Evolutionary conservation across 2,329 filamentous ascomycete species (phyloP).

Genomic region (Colletotrichum orbiculare): DNA sequence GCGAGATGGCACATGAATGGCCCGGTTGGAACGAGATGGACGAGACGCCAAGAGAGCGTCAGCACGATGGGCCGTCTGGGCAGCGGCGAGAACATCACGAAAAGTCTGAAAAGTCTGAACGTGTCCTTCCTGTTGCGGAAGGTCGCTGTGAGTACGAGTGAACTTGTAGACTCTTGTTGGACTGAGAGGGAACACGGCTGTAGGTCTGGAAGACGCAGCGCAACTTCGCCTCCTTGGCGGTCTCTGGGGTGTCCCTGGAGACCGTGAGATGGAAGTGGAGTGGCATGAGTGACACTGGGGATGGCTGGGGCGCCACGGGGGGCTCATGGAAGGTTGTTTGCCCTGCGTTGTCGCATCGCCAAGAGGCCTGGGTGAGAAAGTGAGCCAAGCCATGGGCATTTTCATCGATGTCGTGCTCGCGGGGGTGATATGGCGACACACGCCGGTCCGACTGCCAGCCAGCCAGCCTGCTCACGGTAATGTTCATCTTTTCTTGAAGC

Average conservation of each 20-base stretch:
- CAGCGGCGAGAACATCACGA: slow-evolving; percentile 6
- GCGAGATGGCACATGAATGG: slow-evolving; percentile 5
- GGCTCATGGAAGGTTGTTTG: slow-evolving; percentile 5
- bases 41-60: slow-evolving; percentile 33
- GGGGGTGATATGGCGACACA: slow-evolving; percentile 32
- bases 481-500: neutral
- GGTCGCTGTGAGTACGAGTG: slow-evolving; percentile 5
- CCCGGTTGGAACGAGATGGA: neutral
- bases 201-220: neutral
- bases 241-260: neutral
- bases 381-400: slow-evolving; percentile 7
- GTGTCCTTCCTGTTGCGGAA: slow-evolving; percentile 26
- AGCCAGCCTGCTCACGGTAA: no score
- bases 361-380: slow-evolving; percentile 7
- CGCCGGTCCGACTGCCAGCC: neutral
- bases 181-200: neutral
- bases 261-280: neutral
- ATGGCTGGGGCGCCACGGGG: neutral
- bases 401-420: slow-evolving; percentile 31
- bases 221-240: slow-evolving; percentile 13
- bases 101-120: neutral
- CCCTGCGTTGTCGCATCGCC: slow-evolving; percentile 20
- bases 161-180: neutral
- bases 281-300: neutral
- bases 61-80: slow-evolving; percentile 27